Evolutionary conservation across 176 grass and related monocot species (phyloP).

Genomic region (Luzula sylvatica): DNA sequence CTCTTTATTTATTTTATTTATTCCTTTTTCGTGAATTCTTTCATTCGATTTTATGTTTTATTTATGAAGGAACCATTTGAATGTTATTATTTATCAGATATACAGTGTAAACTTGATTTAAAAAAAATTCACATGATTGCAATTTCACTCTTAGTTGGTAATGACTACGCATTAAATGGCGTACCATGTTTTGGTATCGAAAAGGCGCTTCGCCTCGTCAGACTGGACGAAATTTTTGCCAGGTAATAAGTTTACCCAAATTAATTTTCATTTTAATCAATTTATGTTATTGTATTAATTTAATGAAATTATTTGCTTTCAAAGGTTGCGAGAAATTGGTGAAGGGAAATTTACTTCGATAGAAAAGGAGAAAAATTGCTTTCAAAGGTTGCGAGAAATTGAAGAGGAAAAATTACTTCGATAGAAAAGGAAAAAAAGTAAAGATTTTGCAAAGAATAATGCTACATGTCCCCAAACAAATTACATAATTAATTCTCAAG

Average conservation of each 20-base stretch:
- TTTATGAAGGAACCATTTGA: slow-evolving; percentile 90
- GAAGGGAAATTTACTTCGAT: slow-evolving; percentile 36
- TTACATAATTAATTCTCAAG: too few species aligned
- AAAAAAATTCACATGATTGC: slow-evolving; percentile 94
- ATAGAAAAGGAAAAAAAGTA: too few species aligned
- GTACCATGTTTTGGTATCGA: slow-evolving; percentile 75
- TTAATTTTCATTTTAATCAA: slow-evolving; percentile 11
- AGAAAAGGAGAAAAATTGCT: slow-evolving; percentile 29
- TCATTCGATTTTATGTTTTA: neutral
- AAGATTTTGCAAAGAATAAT: too few species aligned
- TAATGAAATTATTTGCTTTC: too few species aligned
- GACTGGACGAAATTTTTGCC: slow-evolving; percentile 48
- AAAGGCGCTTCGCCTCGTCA: slow-evolving; percentile 62
- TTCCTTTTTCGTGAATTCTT: too few species aligned
- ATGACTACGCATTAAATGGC: slow-evolving; percentile 70
- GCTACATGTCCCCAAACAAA: too few species aligned
- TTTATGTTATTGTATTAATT: slow-evolving; percentile 3
- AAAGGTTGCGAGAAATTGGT: slow-evolving; percentile 71
- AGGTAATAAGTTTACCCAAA: slow-evolving; percentile 45
- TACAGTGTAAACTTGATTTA: slow-evolving; percentile 67
- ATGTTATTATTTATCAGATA: slow-evolving; percentile 80
- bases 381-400: too few species aligned
- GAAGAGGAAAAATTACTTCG: too few species aligned
- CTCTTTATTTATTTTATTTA: too few species aligned
- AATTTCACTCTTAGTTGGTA: slow-evolving; percentile 79